Base-by-base conservation (phyloP, 2,329 filamentous ascomycete genomes). In the Hypoxylon sp. region DNA sequence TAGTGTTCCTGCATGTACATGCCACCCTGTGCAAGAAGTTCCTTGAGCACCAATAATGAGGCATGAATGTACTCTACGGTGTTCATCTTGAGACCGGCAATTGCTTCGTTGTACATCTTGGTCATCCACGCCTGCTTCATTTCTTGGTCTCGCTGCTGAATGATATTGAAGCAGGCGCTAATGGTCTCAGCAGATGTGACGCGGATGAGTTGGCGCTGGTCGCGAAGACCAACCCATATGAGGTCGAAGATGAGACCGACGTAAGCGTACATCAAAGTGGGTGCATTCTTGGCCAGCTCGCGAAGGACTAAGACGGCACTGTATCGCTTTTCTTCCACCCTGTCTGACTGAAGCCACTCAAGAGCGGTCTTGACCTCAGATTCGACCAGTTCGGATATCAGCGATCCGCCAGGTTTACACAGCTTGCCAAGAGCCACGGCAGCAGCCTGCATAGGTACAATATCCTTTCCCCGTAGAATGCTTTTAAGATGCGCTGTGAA, bases 1-100 rank as follows among this genome's bases (percentile, higher is more conserved):
- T 98, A 99, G 77, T 94, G 90, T 42, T 94, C 93, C 76, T 97
- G 94, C 96, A 99, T 98, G 80, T 97, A 99, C 95, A 99, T 99
- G 74, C 94, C 94, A 59, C 96, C 96, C 78, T 97, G 95, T 70
- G 96, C 89, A 17, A 99, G 88, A 52, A 99, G 87, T 81, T 98
- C 95, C 79, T 95, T 97, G 75, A 98, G 87, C 1, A 97, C 94
- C 19, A 99, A 86, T 44, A 99, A 86, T 1, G 95, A 98, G n/a
- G 94, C 96, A 78, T 99, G 97, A 46, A 97, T 91, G 66, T 90
- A 92, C 79, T 99, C 96, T 60, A 97, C 87, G 17, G 93, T 94
- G 74, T 90, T 92, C 55, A 91, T 87, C 78, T 91, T 90, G 73
- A 99, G 90, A 5, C 94, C 94, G 67, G 88, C 86, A 66, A 93